Conservation (phyloP, 768 basidiomycete genomes). For the Mycena leptocephala region DNA sequence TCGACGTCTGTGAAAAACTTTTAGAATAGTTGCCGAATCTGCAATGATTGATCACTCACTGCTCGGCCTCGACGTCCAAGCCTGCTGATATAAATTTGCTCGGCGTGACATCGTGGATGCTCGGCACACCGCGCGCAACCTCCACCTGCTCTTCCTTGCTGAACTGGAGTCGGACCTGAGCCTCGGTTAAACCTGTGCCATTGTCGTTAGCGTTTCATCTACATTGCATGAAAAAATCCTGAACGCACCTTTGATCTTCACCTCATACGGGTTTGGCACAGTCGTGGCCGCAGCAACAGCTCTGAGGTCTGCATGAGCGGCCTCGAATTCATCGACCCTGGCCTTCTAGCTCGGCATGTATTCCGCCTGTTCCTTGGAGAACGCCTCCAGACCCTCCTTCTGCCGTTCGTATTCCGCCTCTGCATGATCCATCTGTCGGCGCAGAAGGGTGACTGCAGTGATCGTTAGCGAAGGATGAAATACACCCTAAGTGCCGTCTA, state of each 20-base stretch:
- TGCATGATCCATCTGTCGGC: background rate
- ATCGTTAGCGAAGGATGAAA: background rate
- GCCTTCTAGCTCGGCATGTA: background rate
- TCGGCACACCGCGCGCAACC: slow-evolving; percentile 14
- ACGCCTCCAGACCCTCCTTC: background rate
- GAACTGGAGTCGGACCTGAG: slow-evolving; percentile 24
- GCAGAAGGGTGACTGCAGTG: background rate
- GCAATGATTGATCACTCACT: slow-evolving; percentile 35
- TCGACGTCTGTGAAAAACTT: background rate
- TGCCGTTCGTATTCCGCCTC: background rate
- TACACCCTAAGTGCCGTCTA: background rate
- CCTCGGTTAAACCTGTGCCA: slow-evolving; percentile 12
- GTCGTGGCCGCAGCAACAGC: no score
- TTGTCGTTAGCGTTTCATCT: background rate
- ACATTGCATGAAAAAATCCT: background rate
- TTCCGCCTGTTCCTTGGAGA: background rate
- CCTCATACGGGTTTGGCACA: background rate
- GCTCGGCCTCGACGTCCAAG: slow-evolving; percentile 41
- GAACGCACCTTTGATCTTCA: background rate
- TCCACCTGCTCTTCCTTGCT: background rate
- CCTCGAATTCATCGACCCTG: background rate
- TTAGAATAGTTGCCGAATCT: background rate
- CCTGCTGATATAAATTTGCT: slow-evolving; percentile 35
- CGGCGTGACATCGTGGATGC: slow-evolving; percentile 32
- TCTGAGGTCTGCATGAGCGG: background rate